These are phyloP conservation scores for Cytidiella melzeri DNA, from an alignment of 768 basidiomycete genomes.

Conservation along the genomic window DNA sequence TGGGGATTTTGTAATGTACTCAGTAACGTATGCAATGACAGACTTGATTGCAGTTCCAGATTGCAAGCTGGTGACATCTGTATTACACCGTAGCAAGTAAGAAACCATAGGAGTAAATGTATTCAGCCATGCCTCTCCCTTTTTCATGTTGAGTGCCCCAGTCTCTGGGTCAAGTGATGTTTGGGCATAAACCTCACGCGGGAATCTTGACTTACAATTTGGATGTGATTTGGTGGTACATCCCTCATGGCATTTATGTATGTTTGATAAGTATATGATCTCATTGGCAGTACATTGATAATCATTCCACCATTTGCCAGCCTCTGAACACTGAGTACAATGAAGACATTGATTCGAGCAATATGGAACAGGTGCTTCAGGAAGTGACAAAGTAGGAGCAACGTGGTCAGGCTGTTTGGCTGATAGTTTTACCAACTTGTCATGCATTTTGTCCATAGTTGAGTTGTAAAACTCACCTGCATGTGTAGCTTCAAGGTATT, in stretches of 20 bases:
- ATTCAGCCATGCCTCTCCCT: slow-evolving; percentile 32
- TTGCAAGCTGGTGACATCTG: slow-evolving; percentile 32
- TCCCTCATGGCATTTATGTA: slow-evolving; percentile 16
- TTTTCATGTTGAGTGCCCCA: slow-evolving; percentile 27
- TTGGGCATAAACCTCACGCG: slow-evolving; percentile 21
- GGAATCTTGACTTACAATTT: slow-evolving; percentile 31
- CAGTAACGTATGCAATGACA: slow-evolving; percentile 32
- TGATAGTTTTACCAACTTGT: not conserved
- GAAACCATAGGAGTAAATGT: slow-evolving; percentile 26
- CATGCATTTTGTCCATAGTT: slow-evolving; percentile 13
- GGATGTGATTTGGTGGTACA: slow-evolving; percentile 22
- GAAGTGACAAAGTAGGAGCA: not conserved
- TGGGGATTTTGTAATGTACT: slow-evolving; percentile 37
- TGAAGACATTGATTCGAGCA: not conserved
- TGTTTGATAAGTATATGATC: slow-evolving; percentile 7
- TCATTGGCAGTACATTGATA: slow-evolving; percentile 3
- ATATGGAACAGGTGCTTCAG: not conserved
- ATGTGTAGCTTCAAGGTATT: slow-evolving; percentile 27
- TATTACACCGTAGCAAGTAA: slow-evolving; percentile 33
- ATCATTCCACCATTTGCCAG: not conserved
- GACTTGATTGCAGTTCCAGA: slow-evolving; percentile 37
- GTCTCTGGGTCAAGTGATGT: slow-evolving; percentile 23
- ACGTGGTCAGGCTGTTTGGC: not conserved
- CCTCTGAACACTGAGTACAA: not conserved
- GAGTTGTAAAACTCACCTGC: slow-evolving; percentile 27